Evolutionary conservation across 306 rosid species (phyloP).

Genomic region (Castanopsis chinensis): DNA sequence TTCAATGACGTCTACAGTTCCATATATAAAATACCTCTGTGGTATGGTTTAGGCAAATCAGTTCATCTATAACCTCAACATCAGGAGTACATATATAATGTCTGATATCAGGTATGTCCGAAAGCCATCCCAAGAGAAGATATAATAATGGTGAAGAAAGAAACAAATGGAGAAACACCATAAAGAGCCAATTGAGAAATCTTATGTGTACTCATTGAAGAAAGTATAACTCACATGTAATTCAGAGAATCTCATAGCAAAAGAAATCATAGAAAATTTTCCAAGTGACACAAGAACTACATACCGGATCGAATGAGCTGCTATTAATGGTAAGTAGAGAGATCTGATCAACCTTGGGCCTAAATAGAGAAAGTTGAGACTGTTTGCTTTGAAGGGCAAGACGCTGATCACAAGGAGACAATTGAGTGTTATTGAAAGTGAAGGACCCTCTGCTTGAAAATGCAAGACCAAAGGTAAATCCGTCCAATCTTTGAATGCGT

Average conservation of each 20-base stretch:
- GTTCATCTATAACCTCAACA: too few species aligned
- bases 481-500: slow-evolving; percentile 61
- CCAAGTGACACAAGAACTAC: background rate
- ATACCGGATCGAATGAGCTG: slow-evolving; percentile 38
- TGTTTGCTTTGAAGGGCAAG: slow-evolving; percentile 36
- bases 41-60: too few species aligned
- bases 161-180: background rate
- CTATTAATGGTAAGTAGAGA: slow-evolving; percentile 58
- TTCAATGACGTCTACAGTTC: too few species aligned
- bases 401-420: slow-evolving; percentile 85
- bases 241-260: background rate
- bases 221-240: background rate
- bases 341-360: slow-evolving; percentile 79
- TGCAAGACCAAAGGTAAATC: slow-evolving; percentile 77
- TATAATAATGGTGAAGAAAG: background rate
- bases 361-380: slow-evolving; percentile 56
- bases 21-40: too few species aligned
- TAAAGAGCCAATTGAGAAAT: background rate
- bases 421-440: slow-evolving; percentile 51
- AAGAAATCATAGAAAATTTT: background rate
- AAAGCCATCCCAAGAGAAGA: too few species aligned
- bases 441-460: slow-evolving; percentile 55
- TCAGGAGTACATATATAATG: too few species aligned
- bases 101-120: too few species aligned
- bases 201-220: background rate